Evolutionary conservation across 768 basidiomycete species (phyloP), one percentile per base, ranked within the genome.

Genomic region (Ramaria rubella): DNA sequence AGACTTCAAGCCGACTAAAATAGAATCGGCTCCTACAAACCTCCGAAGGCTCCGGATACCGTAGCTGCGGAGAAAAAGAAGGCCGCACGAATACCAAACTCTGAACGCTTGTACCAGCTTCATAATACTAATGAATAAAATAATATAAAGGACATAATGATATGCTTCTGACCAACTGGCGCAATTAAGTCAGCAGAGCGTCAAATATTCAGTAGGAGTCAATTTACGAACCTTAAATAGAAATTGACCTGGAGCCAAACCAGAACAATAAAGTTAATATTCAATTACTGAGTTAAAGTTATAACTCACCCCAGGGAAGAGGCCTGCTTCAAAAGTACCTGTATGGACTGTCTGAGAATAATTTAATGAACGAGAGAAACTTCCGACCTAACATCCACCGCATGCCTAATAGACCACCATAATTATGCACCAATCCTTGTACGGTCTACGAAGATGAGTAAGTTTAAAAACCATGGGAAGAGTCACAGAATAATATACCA

Each of bases 31-130:
- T 14, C 4, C 26, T 24, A 54, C 27, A 26, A 27, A 31, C 30
- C 59, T 42, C 68, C 68, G 48, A 90, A 90, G 21, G 88, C 87
- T n/a, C 89, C 90, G 2, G 87, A 83, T 0, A 87, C 79, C 2
- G 86, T 89, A 0, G 89, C 88, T 3, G 89, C 85, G 0, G 82
- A 81, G 71, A 87, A 89, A 71, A 88, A 89, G 27, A 88, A 63
- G 0, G 85, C 82, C 24, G 70, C 67, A 40, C 69, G 73, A 52
- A 80, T 73, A 57, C 86, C 88, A 60, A 88, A 87, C 64, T 92
- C 90, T 14, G 82, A 82, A 33, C 87, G 85, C 62, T 83, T 76
- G 70, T 83, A 83, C 81, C 81, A 83, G 59, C 77, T 78, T 57
- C 56, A 63, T 7, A 31, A 14, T 23, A 36, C 2, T 31, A 43